Evolutionary conservation across 2,329 filamentous ascomycete species (phyloP).

Genomic region (Fusarium decemcellulare): DNA sequence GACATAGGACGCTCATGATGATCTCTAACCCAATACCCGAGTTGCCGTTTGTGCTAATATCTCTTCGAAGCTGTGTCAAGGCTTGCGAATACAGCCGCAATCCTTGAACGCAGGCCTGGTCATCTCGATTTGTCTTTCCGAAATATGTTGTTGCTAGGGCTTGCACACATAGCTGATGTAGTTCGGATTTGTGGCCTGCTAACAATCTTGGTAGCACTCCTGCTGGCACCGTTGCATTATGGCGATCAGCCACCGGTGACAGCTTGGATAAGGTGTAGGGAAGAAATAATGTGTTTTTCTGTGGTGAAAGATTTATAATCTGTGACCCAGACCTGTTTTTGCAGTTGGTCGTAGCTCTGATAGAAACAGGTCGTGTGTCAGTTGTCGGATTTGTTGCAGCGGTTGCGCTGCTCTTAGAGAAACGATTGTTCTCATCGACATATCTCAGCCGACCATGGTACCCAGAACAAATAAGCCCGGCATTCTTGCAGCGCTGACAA

Average conservation of each 20-base stretch:
- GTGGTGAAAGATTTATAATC: slow-evolving; percentile 1
- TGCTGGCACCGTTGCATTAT: background rate
- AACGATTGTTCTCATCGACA: slow-evolving; percentile 27
- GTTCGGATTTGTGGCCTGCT: slow-evolving; percentile 1
- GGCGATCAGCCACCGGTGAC: background rate
- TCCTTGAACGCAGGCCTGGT: slow-evolving; percentile 17
- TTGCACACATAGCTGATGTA: slow-evolving; percentile 26
- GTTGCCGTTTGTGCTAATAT: slow-evolving; percentile 7
- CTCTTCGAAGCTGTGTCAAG: slow-evolving; percentile 16
- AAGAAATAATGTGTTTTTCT: slow-evolving; percentile 20
- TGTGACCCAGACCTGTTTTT: background rate
- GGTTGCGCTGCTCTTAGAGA: background rate
- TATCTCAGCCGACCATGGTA: slow-evolving; percentile 36
- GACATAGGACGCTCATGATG: slow-evolving; percentile 24
- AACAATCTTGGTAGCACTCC: slow-evolving; percentile 13
- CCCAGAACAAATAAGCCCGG: slow-evolving; percentile 22
- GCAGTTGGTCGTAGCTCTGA: background rate
- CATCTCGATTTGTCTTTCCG: slow-evolving; percentile 19
- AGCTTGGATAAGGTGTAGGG: slow-evolving; percentile 31
- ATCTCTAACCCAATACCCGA: slow-evolving; percentile 12
- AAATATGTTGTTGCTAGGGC: slow-evolving; percentile 26
- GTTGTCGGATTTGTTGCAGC: background rate
- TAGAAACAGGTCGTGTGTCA: background rate
- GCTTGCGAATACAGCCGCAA: slow-evolving; percentile 19
- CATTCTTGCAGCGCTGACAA: slow-evolving; percentile 28